A percentile compares a stretch with the other conserved stretches of the same genome.
phyloP scores from a whole-genome alignment of 2,329 filamentous ascomycete genomes.

The Fusarium udum region DNA sequence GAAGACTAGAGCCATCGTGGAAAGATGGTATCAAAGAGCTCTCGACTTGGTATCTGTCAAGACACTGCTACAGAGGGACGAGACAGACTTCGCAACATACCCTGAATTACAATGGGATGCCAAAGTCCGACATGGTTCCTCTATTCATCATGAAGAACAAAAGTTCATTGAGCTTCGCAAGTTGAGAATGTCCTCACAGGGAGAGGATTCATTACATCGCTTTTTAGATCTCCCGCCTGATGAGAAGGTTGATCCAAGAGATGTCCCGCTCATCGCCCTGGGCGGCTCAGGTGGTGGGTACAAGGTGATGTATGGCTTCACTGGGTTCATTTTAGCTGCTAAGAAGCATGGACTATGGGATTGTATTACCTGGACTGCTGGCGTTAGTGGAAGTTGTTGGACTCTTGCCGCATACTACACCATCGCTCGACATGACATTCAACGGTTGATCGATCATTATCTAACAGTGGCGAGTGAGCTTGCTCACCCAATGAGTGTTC shows the following conservation, averaged over 20 bases:
- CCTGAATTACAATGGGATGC: slow-evolving; percentile 37
- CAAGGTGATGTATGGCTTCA: slow-evolving; percentile 39
- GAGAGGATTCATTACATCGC: slow-evolving; percentile 11
- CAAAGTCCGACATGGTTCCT: slow-evolving; percentile 16
- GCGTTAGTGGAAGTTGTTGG: slow-evolving; percentile 41
- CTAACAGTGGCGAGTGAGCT: slow-evolving; percentile 31
- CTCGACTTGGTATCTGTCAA: slow-evolving; percentile 31
- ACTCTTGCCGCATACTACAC: slow-evolving; percentile 39
- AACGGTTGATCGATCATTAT: slow-evolving; percentile 25
- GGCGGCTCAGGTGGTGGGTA: slow-evolving; percentile 39
- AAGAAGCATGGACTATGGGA: slow-evolving; percentile 34
- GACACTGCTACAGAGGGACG: slow-evolving; percentile 10
- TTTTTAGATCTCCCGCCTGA: slow-evolving; percentile 14
- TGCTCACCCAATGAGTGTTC: slow-evolving; percentile 34
- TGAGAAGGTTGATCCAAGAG: slow-evolving; percentile 23
- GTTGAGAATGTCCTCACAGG: slow-evolving; percentile 19
- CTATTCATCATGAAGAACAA: slow-evolving; percentile 17
- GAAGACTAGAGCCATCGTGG: background rate
- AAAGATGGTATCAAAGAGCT: slow-evolving; percentile 32
- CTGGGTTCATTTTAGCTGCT: slow-evolving; percentile 23
- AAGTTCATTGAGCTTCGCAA: slow-evolving; percentile 26
- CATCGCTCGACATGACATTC: slow-evolving; percentile 29
- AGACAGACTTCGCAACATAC: slow-evolving; percentile 20
- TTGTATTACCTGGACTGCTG: slow-evolving; percentile 36
- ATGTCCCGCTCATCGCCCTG: slow-evolving; percentile 35